Evolutionary conservation across 306 rosid genomes (phyloP), one percentile per base, ranked within the genome.

Genomic region (Lupinus albus): DNA sequence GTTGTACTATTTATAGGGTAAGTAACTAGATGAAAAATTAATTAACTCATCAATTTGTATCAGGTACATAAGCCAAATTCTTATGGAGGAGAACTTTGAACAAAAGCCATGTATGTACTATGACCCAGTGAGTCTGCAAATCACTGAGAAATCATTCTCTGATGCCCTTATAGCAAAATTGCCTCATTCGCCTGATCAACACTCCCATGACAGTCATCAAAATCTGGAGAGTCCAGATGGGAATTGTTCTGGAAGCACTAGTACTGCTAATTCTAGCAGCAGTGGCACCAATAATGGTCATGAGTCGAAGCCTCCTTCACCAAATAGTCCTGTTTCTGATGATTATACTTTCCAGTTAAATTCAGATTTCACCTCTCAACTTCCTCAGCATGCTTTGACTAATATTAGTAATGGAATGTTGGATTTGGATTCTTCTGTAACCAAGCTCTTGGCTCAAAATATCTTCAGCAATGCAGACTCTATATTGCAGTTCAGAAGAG

Each of bases 71-170:
- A 69, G 85, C 28, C 85, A 81, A 32, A 61, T 91, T 78, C 85
- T 91, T 0, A 76, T 91, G 95, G 89, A 91, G 39, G 97, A 88
- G 83, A 80, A 84, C 41, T 73, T 84, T 67, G 87, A 86, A 12
- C 66, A 76, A n/a, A 83, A 72, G 61, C 89, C 91, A 0, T 86
- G 80, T 10, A 83, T 91, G 92, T 86, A 80, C 35, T 85, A 78
- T 70, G 91, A 88, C 61, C 87, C 90, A 4, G 18, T 80, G 54
- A 80, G 73, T 17, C 84, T 88, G 18, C 85, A 83, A 67, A 83
- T 84, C 13, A 78, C 91, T 4, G 97, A 88, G 85, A 78, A 83
- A 80, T 76, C 92, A 1, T 76, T 91, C 63, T 81, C 54, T 48
- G 91, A 91, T 15, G 84, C 79, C 38, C 73, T 91, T 32, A 71